Evolutionary conservation across 768 basidiomycete genomes (phyloP).

Genomic region (Brasilioporus rufonigricans): DNA sequence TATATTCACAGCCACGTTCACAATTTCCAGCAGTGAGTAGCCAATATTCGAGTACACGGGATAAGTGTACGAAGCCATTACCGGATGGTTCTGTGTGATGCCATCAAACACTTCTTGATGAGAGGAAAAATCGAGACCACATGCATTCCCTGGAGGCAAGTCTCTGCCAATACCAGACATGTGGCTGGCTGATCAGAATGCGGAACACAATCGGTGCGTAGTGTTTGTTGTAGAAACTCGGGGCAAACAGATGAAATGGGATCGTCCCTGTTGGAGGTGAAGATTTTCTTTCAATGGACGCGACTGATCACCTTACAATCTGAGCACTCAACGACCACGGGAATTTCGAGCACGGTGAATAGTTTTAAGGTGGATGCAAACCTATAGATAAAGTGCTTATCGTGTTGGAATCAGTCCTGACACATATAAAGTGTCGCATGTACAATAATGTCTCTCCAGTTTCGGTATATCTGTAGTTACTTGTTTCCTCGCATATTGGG

Average conservation of each 20-base stretch:
- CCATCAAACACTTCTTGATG: slow-evolving; percentile 34
- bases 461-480: too few species aligned
- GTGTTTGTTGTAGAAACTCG: slow-evolving; percentile 21
- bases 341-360: slow-evolving; percentile 48
- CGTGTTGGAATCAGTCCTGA: too few species aligned
- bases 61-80: slow-evolving; percentile 43
- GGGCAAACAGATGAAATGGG: slow-evolving; percentile 37
- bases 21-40: slow-evolving; percentile 34
- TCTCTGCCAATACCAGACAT: slow-evolving; percentile 34
- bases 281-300: neutral
- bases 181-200: slow-evolving; percentile 42
- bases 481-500: too few species aligned
- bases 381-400: slow-evolving; percentile 49
- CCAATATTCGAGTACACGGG: slow-evolving; percentile 44
- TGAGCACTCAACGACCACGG: slow-evolving; percentile 42
- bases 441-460: too few species aligned
- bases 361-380: slow-evolving; percentile 53
- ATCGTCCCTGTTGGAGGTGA: slow-evolving; percentile 40
- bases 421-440: too few species aligned
- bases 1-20: slow-evolving; percentile 34
- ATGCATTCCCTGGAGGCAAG: slow-evolving; percentile 34
- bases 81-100: slow-evolving; percentile 37
- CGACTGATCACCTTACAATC: slow-evolving; percentile 29
- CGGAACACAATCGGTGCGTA: slow-evolving; percentile 38
- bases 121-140: slow-evolving; percentile 31